phyloP scores from a whole-genome alignment of 192 early-diverging fungal genomes.

The Coemansia umbellata region DNA sequence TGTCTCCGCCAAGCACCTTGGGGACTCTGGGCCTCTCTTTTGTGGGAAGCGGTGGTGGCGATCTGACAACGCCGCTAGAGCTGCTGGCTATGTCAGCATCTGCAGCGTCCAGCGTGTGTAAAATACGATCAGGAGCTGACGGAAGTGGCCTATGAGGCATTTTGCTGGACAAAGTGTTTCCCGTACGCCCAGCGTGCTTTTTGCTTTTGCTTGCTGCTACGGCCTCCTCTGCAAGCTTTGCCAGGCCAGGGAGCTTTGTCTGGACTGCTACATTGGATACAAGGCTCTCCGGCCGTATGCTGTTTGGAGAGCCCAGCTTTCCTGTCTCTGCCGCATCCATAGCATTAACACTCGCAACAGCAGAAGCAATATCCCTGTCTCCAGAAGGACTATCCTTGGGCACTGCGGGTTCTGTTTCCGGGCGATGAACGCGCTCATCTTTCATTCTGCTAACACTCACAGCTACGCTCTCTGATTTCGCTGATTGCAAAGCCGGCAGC shows the following conservation, averaged over 20 bases:
- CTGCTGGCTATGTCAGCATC: constrained; percentile 3
- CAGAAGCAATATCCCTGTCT: too few relatives aligned
- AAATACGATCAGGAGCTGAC: constrained; percentile 33
- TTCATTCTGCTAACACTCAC: too few relatives aligned
- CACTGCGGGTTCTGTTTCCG: too few relatives aligned
- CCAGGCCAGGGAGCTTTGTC: constrained; percentile 25
- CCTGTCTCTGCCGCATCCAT: too few relatives aligned
- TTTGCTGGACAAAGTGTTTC: not conserved
- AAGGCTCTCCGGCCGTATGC: not conserved
- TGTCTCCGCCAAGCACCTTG: constrained; percentile 18
- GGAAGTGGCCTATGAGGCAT: constrained; percentile 24
- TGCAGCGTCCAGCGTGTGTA: constrained; percentile 28
- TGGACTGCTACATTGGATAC: not conserved
- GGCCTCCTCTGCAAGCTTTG: constrained; percentile 30
- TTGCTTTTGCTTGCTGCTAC: constrained; percentile 2
- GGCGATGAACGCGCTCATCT: too few relatives aligned
- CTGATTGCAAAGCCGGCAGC: not conserved
- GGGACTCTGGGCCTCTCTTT: constrained; percentile 37
- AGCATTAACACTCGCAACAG: too few relatives aligned
- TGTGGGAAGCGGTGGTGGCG: constrained; percentile 32
- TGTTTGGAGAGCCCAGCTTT: not conserved
- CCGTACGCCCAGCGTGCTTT: constrained; percentile 3
- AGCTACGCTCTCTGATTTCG: not conserved
- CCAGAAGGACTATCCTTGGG: too few relatives aligned
- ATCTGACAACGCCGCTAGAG: not conserved